phyloP scores from a whole-genome alignment of 1,284 basidiomycete species.

The Fomes fomentarius region DNA sequence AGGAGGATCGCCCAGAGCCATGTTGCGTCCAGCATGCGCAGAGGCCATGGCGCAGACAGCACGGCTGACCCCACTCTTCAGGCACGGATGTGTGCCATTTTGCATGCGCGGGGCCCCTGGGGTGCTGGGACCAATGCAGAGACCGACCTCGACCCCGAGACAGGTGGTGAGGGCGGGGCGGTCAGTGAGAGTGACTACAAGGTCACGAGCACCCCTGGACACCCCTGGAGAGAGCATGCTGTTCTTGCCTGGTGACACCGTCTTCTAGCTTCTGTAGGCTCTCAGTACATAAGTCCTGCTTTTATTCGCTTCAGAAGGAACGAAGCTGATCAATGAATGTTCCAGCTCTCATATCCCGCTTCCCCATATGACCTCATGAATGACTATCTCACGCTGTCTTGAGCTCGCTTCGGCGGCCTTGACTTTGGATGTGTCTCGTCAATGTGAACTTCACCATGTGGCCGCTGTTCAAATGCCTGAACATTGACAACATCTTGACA shows the following conservation, averaged over 20 bases:
- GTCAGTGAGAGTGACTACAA: conserved; percentile 85
- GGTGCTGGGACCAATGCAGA: conserved; percentile 53
- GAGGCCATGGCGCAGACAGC: conserved; percentile 55
- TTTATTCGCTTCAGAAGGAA: too few species aligned
- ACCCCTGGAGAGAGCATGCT: conserved; percentile 85
- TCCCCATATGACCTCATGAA: conserved; percentile 93
- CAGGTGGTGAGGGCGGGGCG: conserved; percentile 55
- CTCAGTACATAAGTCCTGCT: conserved; percentile 75
- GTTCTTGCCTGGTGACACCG: conserved; percentile 84
- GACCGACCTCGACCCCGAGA: conserved; percentile 75
- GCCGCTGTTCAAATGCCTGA: conserved; percentile 94
- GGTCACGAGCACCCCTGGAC: conserved; percentile 72
- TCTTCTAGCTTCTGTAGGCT: conserved; percentile 93
- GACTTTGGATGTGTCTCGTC: conserved; percentile 82
- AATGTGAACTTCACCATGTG: conserved; percentile 96
- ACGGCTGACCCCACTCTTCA: conserved; percentile 56
- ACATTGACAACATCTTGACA: conserved; percentile 92
- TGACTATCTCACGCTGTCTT: conserved; percentile 89
- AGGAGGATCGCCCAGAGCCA: conserved; percentile 78
- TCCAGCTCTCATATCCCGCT: conserved; percentile 83
- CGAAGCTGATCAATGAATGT: too few species aligned
- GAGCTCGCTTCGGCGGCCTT: conserved; percentile 88
- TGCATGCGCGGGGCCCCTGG: conserved; percentile 71
- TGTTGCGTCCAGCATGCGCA: conserved; percentile 62
- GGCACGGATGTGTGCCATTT: conserved; percentile 57